Evolutionary conservation across 495 filamentous ascomycete species (phyloP), one percentile per base, ranked within the genome.

Genomic region (Evernia prunastri): DNA sequence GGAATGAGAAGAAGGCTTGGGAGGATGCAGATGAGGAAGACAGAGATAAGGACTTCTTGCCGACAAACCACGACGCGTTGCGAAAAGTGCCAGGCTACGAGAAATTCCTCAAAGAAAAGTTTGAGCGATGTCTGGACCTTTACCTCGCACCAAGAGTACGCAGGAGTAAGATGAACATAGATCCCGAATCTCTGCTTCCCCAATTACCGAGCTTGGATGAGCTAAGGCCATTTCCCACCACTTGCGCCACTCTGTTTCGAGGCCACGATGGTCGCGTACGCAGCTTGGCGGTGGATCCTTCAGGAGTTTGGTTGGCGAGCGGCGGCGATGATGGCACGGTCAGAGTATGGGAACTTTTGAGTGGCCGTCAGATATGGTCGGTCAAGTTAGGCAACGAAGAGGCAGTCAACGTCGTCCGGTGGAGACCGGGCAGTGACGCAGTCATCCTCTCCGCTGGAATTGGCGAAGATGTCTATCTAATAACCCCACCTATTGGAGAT

Each of bases 121-220:
- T 98, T 67, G 95, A 98, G 73, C 80, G 94, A 68, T 96, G 92
- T 72, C 77, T 98, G 68, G 94, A 98, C 76, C 82, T 98, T 9
- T 98, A 98, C 72, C 83, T 98, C 40, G 94, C 94, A 39, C 95
- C 95, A 56, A 81, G 94, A 67, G 86, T 97, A 62, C 86, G 95
- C 61, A 86, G 92, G 68, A 97, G 90, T 77, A 91, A 93, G 74
- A 81, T 97, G 70, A 96, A 97, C 75, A 97, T 98, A 70, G 94
- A 98, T 68, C 94, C 94, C 7, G 89, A 91, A 73, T 94, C 89
- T 51, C 76, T 98, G 42, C 84, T 98, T 43, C 95, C 94, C 31
- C 97, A 97, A 72, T 80, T 98, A 13, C 95, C 94, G n/a, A 88
- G 86, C 63, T 94, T 94, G 3, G 89, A 96, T 60, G 94, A 97